phyloP scores from a whole-genome alignment of 1,284 basidiomycete species.

The Trametes pubescens region DNA sequence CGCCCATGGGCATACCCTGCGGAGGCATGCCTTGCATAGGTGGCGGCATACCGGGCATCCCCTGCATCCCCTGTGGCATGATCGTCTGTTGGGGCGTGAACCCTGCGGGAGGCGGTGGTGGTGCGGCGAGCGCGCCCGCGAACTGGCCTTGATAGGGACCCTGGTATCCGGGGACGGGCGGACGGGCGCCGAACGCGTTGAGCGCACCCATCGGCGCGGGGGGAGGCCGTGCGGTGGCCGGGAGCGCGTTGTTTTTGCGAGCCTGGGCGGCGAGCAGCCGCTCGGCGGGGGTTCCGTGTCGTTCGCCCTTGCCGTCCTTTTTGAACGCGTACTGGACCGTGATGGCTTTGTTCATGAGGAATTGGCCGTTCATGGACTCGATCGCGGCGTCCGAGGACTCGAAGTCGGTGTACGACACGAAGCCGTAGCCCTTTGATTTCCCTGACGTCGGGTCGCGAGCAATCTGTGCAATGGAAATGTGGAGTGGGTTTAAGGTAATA shows the following conservation, averaged over 20 bases:
- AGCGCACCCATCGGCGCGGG: slow-evolving; percentile 61
- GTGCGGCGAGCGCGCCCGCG: slow-evolving; percentile 80
- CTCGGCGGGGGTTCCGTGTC: slow-evolving; percentile 96
- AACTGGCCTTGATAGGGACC: slow-evolving; percentile 89
- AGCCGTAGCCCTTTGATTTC: slow-evolving; percentile 95
- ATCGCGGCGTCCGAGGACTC: slow-evolving; percentile 96
- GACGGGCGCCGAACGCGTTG: slow-evolving; percentile 64
- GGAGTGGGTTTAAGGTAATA: slow-evolving; percentile 10
- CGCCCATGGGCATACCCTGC: slow-evolving; percentile 38
- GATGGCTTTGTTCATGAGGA: slow-evolving; percentile 98
- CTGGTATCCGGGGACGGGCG: slow-evolving; percentile 69
- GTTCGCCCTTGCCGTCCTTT: slow-evolving; percentile 97
- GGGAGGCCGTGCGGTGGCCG: slow-evolving; percentile 72
- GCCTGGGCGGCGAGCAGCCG: slow-evolving; percentile 95
- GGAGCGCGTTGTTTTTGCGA: slow-evolving; percentile 91
- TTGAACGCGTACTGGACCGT: slow-evolving; percentile 98
- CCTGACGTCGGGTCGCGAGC: slow-evolving; percentile 89
- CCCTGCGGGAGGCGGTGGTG: slow-evolving; percentile 69
- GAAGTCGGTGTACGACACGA: slow-evolving; percentile 97
- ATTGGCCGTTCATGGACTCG: slow-evolving; percentile 97
- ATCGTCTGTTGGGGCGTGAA: slow-evolving; percentile 76
- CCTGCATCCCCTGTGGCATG: slow-evolving; percentile 52
- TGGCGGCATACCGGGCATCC: slow-evolving; percentile 43
- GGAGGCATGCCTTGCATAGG: slow-evolving; percentile 54
- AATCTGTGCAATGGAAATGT: slow-evolving; percentile 60